Evolutionary conservation across 768 basidiomycete species (phyloP).

Genomic region (Fomitopsis pulvina): DNA sequence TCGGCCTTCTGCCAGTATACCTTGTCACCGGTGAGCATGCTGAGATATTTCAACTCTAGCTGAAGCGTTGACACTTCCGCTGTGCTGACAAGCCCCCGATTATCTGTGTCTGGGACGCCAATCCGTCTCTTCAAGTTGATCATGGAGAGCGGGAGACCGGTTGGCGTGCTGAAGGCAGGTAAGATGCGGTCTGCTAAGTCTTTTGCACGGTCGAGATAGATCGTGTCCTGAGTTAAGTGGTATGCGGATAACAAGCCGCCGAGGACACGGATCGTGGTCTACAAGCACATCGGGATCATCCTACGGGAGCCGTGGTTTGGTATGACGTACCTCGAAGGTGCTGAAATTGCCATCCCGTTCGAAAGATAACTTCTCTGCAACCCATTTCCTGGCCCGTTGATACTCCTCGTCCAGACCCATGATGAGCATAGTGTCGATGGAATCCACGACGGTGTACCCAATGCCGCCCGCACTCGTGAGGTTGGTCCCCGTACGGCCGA

Average conservation of each 20-base stretch:
- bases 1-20: constrained; percentile 80
- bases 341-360: constrained; percentile 76
- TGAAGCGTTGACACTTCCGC: constrained; percentile 89
- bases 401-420: constrained; percentile 84
- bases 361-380: constrained; percentile 60
- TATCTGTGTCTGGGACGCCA: constrained; percentile 56
- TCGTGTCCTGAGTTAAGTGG: constrained; percentile 62
- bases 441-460: constrained; percentile 85
- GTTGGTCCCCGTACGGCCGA: constrained; percentile 69
- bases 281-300: constrained; percentile 4
- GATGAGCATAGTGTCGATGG: constrained; percentile 80
- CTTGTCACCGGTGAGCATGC: constrained; percentile 66
- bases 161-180: constrained; percentile 73
- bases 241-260: constrained; percentile 88
- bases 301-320: neutral
- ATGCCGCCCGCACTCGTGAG: constrained; percentile 72
- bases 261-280: constrained; percentile 91
- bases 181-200: constrained; percentile 87
- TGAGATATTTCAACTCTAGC: constrained; percentile 88
- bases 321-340: constrained; percentile 72
- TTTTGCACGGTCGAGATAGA: constrained; percentile 70
- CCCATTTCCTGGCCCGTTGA: constrained; percentile 69
- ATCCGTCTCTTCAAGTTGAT: constrained; percentile 62
- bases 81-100: constrained; percentile 60
- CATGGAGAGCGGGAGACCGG: constrained; percentile 74